Conservation (phyloP, 306 rosid species). For the Crataegus laevigata region DNA sequence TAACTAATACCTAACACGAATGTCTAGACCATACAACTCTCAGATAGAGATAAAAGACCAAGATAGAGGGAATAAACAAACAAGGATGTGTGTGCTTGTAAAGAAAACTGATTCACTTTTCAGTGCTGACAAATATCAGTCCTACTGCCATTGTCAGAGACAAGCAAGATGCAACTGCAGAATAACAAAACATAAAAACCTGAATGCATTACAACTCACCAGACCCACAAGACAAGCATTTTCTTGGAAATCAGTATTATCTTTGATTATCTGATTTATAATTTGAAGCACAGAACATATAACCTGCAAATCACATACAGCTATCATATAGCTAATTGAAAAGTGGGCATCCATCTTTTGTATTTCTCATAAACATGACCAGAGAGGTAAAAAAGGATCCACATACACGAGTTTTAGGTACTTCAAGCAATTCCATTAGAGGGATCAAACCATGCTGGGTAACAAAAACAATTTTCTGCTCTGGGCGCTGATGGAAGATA, state of each 20-base stretch:
- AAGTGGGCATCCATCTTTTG: constrained; percentile 11
- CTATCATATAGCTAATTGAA: constrained; percentile 2
- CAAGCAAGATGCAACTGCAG: constrained; percentile 4
- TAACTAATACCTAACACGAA: background rate
- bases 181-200: constrained; percentile 12
- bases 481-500: constrained; percentile 79
- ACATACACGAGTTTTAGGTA: constrained; percentile 81
- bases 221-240: constrained; percentile 97
- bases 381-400: constrained; percentile 9
- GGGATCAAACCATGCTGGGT: constrained; percentile 96
- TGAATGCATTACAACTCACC: constrained; percentile 45
- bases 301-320: constrained; percentile 44
- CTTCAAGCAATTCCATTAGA: constrained; percentile 79
- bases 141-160: background rate
- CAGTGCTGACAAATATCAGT: background rate
- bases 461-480: constrained; percentile 88
- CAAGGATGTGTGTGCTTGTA: background rate
- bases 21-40: background rate
- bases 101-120: background rate
- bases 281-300: constrained; percentile 96
- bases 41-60: background rate
- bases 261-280: constrained; percentile 82
- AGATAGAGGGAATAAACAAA: background rate
- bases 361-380: constrained; percentile 7
- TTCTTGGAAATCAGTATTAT: constrained; percentile 86